phyloP scores from a whole-genome alignment of 768 basidiomycete species.

The Termitomyces sp. region DNA sequence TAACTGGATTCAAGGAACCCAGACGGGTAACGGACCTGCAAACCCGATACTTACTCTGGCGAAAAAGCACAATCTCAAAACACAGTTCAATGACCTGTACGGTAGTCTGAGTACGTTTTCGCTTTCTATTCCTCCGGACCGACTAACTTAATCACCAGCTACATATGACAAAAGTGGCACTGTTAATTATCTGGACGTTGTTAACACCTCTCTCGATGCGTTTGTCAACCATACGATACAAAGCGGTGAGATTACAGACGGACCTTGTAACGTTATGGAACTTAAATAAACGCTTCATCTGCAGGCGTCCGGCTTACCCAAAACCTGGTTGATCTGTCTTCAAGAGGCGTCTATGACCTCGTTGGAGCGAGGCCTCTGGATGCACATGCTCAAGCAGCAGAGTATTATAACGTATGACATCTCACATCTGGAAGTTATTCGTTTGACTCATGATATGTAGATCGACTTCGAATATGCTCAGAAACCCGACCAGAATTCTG shows the following conservation, averaged over 20 bases:
- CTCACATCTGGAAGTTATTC: neutral
- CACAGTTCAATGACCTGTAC: slow-evolving; percentile 38
- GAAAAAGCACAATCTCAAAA: slow-evolving; percentile 47
- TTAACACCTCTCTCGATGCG: slow-evolving; percentile 34
- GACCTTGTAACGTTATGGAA: no score
- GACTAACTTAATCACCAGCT: slow-evolving; percentile 26
- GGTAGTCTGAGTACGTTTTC: slow-evolving; percentile 35
- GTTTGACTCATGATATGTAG: slow-evolving; percentile 10
- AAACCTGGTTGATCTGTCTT: slow-evolving; percentile 49
- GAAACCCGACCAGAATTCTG: slow-evolving; percentile 58
- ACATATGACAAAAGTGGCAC: slow-evolving; percentile 50
- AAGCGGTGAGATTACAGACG: slow-evolving; percentile 33
- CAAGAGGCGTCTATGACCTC: slow-evolving; percentile 49
- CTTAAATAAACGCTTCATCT: neutral
- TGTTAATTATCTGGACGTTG: slow-evolving; percentile 41
- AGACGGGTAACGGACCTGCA: slow-evolving; percentile 38
- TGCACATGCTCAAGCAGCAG: slow-evolving; percentile 43
- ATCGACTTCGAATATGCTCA: slow-evolving; percentile 52
- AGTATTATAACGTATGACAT: slow-evolving; percentile 45
- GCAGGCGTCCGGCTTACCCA: slow-evolving; percentile 39
- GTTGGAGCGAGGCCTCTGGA: slow-evolving; percentile 40
- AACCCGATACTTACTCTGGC: slow-evolving; percentile 61
- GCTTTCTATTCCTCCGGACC: neutral
- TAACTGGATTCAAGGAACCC: slow-evolving; percentile 56
- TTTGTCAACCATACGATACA: slow-evolving; percentile 35